Conservation (phyloP, 352 stramenopile genomes). For the Globisporangium middletonii region DNA sequence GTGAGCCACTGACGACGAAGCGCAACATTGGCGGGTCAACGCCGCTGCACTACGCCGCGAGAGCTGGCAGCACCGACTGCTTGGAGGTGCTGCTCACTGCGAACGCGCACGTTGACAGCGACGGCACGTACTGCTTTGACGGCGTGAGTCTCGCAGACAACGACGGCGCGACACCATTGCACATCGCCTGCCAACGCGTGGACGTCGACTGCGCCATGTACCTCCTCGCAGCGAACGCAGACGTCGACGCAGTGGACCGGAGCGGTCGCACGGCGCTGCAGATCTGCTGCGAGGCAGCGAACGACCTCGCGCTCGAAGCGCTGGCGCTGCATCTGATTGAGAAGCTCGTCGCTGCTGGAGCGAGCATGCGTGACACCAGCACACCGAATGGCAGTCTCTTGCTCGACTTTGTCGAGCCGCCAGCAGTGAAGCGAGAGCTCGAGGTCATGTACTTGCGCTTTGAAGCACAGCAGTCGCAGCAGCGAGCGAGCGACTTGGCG, state of each 20-base stretch:
- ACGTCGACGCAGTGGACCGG: conserved; percentile 28
- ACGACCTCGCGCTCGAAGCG: conserved; percentile 23
- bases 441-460: conserved; percentile 51
- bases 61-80: conserved; percentile 38
- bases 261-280: conserved; percentile 27
- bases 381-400: conserved; percentile 12
- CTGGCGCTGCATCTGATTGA: conserved; percentile 16
- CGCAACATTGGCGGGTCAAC: conserved; percentile 41
- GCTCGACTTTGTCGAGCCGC: conserved; percentile 44
- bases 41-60: conserved; percentile 47
- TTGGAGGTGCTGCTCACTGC: conserved; percentile 52
- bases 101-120: conserved; percentile 35
- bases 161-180: conserved; percentile 51
- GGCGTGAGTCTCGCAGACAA: conserved; percentile 41
- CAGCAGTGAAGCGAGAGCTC: conserved; percentile 40
- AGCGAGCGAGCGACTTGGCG: background rate
- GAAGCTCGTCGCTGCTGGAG: conserved; percentile 5
- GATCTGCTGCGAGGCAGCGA: conserved; percentile 42
- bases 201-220: conserved; percentile 50
- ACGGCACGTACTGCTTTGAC: conserved; percentile 41
- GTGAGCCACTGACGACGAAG: conserved; percentile 12
- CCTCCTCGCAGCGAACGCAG: conserved; percentile 50
- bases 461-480: conserved; percentile 15
- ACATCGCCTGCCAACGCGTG: conserved; percentile 33
- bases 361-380: background rate